A percentile compares a stretch with the other conserved stretches of the same genome.
Conservation (phyloP, 148 eudicot species). For the Vaccinium vitisidaea region DNA sequence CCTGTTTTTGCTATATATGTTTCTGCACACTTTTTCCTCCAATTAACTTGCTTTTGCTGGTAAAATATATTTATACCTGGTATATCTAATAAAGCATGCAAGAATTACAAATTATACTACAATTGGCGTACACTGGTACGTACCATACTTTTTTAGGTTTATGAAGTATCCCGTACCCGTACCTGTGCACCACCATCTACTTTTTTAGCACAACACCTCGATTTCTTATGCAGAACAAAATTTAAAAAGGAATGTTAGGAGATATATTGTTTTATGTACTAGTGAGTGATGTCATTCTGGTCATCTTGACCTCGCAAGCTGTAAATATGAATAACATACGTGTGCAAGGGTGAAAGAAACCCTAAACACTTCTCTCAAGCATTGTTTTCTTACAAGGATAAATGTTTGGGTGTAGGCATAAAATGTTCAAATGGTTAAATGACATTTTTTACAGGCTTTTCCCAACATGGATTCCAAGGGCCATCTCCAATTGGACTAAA, state of each 20-base stretch:
- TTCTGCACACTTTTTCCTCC: not conserved
- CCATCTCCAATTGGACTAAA: not conserved
- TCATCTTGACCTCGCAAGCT: not conserved
- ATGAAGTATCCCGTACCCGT: not conserved
- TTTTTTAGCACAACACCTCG: not conserved
- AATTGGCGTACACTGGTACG: not conserved
- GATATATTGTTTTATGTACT: too few species aligned
- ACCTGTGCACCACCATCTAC: not conserved
- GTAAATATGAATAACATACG: not conserved
- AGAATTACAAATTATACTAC: not conserved
- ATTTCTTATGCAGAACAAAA: not conserved
- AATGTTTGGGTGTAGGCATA: not conserved
- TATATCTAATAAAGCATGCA: not conserved
- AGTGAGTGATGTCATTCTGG: not conserved
- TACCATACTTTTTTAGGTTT: not conserved
- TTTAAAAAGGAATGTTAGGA: not conserved
- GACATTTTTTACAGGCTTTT: not conserved
- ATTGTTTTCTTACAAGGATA: not conserved
- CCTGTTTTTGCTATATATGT: not conserved
- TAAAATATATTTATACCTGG: not conserved
- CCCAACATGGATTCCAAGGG: not conserved
- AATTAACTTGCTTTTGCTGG: not conserved
- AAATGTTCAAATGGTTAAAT: not conserved
- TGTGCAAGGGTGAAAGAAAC: not conserved
- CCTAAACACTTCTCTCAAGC: not conserved